Percentiles rank a stretch among this genome's conserved stretches.
These are phyloP conservation scores for Helotiales sp. DNA, from an alignment of 2,329 filamentous ascomycete genomes.

Conservation along the genomic window DNA sequence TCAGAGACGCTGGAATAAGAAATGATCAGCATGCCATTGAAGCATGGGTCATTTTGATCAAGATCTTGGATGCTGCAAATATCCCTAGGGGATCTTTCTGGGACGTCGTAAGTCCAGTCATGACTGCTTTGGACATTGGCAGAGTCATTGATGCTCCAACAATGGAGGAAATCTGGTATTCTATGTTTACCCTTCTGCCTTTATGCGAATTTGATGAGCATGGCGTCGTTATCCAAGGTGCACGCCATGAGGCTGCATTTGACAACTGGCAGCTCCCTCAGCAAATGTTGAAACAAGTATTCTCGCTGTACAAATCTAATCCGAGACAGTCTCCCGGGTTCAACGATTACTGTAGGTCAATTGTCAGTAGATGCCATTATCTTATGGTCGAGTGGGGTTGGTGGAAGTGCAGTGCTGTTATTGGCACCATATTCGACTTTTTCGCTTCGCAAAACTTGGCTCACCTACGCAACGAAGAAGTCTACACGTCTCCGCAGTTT, in stretches of 20 bases:
- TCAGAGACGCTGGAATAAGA: slow-evolving; percentile 53
- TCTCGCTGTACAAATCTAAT: slow-evolving; percentile 58
- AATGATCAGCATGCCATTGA: slow-evolving; percentile 46
- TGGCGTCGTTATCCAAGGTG: slow-evolving; percentile 48
- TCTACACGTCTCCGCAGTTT: slow-evolving; percentile 60
- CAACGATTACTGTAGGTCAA: slow-evolving; percentile 63
- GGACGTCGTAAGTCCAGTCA: slow-evolving; percentile 52
- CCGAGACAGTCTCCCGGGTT: slow-evolving; percentile 58
- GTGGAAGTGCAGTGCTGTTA: slow-evolving; percentile 52
- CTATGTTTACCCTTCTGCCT: slow-evolving; percentile 60
- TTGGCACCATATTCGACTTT: slow-evolving; percentile 66
- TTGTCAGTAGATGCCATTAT: slow-evolving; percentile 61
- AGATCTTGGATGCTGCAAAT: slow-evolving; percentile 48
- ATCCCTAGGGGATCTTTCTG: slow-evolving; percentile 59
- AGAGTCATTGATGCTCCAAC: slow-evolving; percentile 43
- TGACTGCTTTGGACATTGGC: slow-evolving; percentile 40
- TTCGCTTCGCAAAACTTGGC: slow-evolving; percentile 62
- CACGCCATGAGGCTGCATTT: slow-evolving; percentile 39
- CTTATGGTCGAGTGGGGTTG: slow-evolving; percentile 67
- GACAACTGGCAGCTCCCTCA: slow-evolving; percentile 65
- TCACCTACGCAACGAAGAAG: slow-evolving; percentile 65
- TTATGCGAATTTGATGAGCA: slow-evolving; percentile 57
- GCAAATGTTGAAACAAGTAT: slow-evolving; percentile 55
- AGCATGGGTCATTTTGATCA: slow-evolving; percentile 60
- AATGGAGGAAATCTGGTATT: slow-evolving; percentile 59